Evolutionary conservation across 345 rosid species (phyloP).

Genomic region (Lepidium didymum): DNA sequence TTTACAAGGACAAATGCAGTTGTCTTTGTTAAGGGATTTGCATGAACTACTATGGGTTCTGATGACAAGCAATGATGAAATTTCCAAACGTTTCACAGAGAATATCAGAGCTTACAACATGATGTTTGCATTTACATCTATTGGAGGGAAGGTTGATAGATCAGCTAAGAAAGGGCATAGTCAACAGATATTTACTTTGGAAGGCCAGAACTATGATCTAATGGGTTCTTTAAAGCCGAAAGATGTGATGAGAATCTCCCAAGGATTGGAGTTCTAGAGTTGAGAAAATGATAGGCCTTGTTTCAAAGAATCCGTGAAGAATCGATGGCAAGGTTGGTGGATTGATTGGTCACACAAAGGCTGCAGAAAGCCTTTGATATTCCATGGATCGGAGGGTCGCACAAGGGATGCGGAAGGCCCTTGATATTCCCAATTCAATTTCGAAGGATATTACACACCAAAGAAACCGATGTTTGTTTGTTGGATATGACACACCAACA

Average conservation of each 20-base stretch:
- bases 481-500: too few species aligned
- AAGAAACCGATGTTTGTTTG: too few species aligned
- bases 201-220: background rate
- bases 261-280: too few species aligned
- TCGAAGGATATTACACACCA: too few species aligned
- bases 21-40: background rate
- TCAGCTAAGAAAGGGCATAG: background rate
- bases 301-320: too few species aligned
- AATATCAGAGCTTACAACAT: background rate
- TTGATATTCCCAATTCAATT: too few species aligned
- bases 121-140: background rate
- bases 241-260: background rate
- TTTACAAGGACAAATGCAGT: background rate
- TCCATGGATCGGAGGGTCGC: too few species aligned
- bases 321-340: too few species aligned
- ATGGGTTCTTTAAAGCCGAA: background rate
- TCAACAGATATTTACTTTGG: background rate
- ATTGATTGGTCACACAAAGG: too few species aligned
- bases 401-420: too few species aligned
- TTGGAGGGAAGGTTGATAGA: background rate
- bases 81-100: background rate
- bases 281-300: too few species aligned
- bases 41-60: background rate
- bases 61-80: background rate
- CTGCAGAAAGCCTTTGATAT: too few species aligned